phyloP scores from a whole-genome alignment of 352 stramenopile species.

The Phytophthora europaea region DNA sequence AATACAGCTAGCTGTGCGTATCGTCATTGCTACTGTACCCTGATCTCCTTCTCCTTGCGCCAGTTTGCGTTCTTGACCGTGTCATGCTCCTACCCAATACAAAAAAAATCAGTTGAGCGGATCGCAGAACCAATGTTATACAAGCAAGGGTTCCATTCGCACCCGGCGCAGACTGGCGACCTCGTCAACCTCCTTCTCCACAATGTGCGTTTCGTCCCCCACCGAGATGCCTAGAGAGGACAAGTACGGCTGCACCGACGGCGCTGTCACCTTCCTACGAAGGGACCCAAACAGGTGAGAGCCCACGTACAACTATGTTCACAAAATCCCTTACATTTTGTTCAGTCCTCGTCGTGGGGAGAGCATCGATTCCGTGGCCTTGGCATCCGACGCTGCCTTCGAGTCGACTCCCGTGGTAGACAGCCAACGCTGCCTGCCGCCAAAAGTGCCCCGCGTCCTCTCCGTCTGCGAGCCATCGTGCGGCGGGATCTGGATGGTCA shows the following conservation, averaged over 20 bases:
- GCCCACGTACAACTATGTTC: neutral
- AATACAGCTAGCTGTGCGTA: neutral
- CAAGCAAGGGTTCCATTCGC: constrained; percentile 3
- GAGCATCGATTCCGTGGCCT: constrained; percentile 51
- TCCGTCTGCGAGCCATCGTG: constrained; percentile 81
- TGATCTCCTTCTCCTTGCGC: constrained; percentile 80
- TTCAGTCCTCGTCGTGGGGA: constrained; percentile 54
- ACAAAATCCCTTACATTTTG: constrained; percentile 45
- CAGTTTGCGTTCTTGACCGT: constrained; percentile 71
- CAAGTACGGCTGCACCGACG: constrained; percentile 78
- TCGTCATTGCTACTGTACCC: constrained; percentile 26
- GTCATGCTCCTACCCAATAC: constrained; percentile 63
- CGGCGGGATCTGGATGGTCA: constrained; percentile 77
- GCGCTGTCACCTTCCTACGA: constrained; percentile 66
- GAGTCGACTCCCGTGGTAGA: constrained; percentile 37
- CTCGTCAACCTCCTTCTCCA: constrained; percentile 86
- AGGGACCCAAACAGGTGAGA: constrained; percentile 1
- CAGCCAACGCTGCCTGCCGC: constrained; percentile 81
- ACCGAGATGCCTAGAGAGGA: constrained; percentile 78
- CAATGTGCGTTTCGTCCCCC: constrained; percentile 81
- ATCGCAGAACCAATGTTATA: neutral
- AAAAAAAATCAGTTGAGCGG: neutral
- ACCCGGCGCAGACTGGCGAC: constrained; percentile 72
- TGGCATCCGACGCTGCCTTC: constrained; percentile 45
- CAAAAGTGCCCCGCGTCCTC: constrained; percentile 73